Evolutionary conservation across 2,329 filamentous ascomycete species (phyloP), one percentile per base, ranked within the genome.

Genomic region (Xylariaceae sp.): DNA sequence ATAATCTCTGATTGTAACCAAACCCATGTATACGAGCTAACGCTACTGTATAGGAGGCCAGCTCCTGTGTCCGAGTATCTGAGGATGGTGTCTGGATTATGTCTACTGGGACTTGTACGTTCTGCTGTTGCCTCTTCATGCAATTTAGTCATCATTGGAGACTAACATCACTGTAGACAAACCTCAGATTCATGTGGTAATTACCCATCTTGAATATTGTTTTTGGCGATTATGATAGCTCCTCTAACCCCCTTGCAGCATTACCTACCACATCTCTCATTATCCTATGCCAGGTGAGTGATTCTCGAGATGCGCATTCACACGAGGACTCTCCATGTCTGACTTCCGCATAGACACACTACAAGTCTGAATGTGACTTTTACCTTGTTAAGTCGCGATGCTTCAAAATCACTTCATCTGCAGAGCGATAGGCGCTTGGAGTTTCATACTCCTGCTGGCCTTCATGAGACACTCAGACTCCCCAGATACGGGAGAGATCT

Each of bases 41-140:
- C 7, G 25, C 25, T 29, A 29, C 7, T 29, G 19, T 5, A 36
- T 11, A 22, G 42, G 91, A 95, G 69, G 92, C 94, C 33, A 95
- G 90, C 63, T 82, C 85, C 56, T 96, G 92, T 64, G 82, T 98
- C 52, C 81, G 89, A 40, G 81, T 52, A 19, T 95, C 88, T 58
- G 91, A 95, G 47, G 93, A 98, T 79, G 92, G 92, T 39, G 85
- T 97, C 64, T 98, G 93, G 91, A 82, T 93, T 33, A 93, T 96
- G 88, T 94, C 88, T 60, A 94, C 91, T 42, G 90, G 89, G 72
- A 84, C 80, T 43, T 85, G 55, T 61, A 54, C 32, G 52, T 50
- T 64, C 81, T 29, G 7, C 35, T n/a, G 22, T 22, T 23, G 11
- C n/a, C n/a, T n/a, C n/a, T n/a, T n/a, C n/a, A 11, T 17, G 21